A percentile compares a stretch with the other conserved stretches of the same genome.
These are phyloP conservation scores for Zhuliangozyma blackwelliae DNA, from an alignment of 1,139 yeast genomes.

Conservation along the genomic window DNA sequence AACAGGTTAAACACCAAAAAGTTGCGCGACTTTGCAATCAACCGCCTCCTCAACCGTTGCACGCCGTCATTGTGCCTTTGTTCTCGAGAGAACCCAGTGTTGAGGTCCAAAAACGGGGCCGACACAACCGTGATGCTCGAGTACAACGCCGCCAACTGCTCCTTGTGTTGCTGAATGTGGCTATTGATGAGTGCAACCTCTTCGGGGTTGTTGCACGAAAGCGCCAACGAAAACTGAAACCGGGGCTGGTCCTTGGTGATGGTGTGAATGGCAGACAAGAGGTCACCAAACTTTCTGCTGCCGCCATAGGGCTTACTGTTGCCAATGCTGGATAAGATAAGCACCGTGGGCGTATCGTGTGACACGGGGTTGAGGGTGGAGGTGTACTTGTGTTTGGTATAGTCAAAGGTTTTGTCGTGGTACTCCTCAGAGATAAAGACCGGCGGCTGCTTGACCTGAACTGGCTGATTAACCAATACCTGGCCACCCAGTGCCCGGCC, in stretches of 20 bases:
- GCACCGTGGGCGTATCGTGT: constrained; percentile 13
- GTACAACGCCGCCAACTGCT: constrained; percentile 8
- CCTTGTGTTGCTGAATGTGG: constrained; percentile 13
- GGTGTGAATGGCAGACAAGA: constrained; percentile 19
- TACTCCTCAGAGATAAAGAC: too few species aligned
- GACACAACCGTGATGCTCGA: constrained; percentile 22
- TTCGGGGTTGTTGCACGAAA: constrained; percentile 21
- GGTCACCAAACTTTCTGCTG: constrained; percentile 19
- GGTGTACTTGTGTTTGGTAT: background rate
- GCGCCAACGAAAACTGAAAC: constrained; percentile 21
- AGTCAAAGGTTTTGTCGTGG: background rate
- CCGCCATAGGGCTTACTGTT: constrained; percentile 25
- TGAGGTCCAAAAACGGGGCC: constrained; percentile 31
- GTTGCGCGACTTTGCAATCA: constrained; percentile 33
- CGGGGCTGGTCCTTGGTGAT: constrained; percentile 12
- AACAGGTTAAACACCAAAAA: constrained; percentile 27
- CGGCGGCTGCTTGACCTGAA: too few species aligned
- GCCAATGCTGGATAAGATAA: constrained; percentile 23
- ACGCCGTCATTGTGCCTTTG: constrained; percentile 27
- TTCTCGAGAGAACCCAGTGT: constrained; percentile 16
- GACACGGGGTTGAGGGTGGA: background rate
- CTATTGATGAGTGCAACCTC: constrained; percentile 21
- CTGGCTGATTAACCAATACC: too few species aligned
- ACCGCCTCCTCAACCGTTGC: constrained; percentile 30
- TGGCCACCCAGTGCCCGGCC: too few species aligned